Percentiles rank a stretch among this genome's conserved stretches.
Evolutionary conservation across 1,284 basidiomycete genomes (phyloP).

Genomic region (Mycena sp.): DNA sequence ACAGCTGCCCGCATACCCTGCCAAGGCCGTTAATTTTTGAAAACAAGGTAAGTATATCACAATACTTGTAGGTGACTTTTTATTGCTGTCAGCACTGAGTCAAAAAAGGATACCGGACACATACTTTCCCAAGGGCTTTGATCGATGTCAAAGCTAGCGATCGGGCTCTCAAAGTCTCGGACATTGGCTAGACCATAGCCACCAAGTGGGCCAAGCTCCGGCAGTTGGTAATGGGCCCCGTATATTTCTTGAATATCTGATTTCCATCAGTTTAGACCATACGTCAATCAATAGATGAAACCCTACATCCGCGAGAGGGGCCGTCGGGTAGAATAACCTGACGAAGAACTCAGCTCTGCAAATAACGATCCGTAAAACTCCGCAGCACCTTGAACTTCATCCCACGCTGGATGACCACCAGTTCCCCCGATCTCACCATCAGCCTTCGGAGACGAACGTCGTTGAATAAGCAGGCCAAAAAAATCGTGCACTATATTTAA

Average conservation of each 20-base stretch:
- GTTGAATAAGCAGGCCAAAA: not conserved
- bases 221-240: conserved; percentile 70
- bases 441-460: conserved; percentile 45
- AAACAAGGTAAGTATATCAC: conserved; percentile 21
- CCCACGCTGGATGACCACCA: conserved; percentile 71
- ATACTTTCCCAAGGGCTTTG: conserved; percentile 66
- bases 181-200: conserved; percentile 69
- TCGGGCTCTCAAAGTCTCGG: conserved; percentile 71
- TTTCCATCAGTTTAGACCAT: conserved; percentile 22
- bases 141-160: conserved; percentile 72
- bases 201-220: conserved; percentile 74
- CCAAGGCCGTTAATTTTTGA: not conserved
- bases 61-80: conserved; percentile 61
- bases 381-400: conserved; percentile 67
- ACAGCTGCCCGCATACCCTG: conserved; percentile 67
- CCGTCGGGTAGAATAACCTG: conserved; percentile 64
- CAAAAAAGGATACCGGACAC: conserved; percentile 31
- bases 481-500: not conserved
- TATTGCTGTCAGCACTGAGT: conserved; percentile 5
- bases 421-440: conserved; percentile 72
- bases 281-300: not conserved
- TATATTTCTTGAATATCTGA: conserved; percentile 69
- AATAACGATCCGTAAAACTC: not conserved
- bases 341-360: not conserved
- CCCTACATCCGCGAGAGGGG: conserved; percentile 60